Conservation (phyloP, 306 rosid genomes). For the Mucuna pruriens region DNA sequence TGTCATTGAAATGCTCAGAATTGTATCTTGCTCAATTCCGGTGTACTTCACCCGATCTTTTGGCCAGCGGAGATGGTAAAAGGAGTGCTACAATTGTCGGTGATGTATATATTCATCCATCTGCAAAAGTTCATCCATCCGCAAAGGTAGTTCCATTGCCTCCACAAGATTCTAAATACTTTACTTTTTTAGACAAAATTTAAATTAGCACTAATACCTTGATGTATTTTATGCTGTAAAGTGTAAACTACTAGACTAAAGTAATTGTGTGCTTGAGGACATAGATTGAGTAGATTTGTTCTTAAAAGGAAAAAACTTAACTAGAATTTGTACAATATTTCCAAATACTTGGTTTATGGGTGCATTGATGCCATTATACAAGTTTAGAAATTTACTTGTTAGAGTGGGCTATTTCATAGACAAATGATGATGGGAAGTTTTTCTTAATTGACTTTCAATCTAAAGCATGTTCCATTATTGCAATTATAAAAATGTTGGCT, state of each 20-base stretch:
- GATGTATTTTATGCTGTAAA: constrained; percentile 22
- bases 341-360: background rate
- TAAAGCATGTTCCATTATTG: background rate
- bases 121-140: constrained; percentile 94
- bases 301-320: background rate
- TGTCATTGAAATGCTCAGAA: constrained; percentile 90
- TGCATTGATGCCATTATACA: constrained; percentile 7
- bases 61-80: constrained; percentile 77
- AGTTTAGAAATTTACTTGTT: background rate
- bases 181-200: background rate
- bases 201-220: background rate
- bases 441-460: background rate
- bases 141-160: constrained; percentile 71
- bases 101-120: constrained; percentile 90
- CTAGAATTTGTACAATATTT: background rate
- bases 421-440: background rate
- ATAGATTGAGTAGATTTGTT: background rate
- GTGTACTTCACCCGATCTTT: constrained; percentile 64
- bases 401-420: background rate
- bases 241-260: background rate
- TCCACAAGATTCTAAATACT: constrained; percentile 25
- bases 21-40: constrained; percentile 90
- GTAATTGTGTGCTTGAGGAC: background rate
- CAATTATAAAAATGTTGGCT: background rate
- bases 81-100: constrained; percentile 68